These are phyloP conservation scores for Westerdykella aurantiaca DNA, from an alignment of 2,329 filamentous ascomycete genomes.

Conservation along the genomic window DNA sequence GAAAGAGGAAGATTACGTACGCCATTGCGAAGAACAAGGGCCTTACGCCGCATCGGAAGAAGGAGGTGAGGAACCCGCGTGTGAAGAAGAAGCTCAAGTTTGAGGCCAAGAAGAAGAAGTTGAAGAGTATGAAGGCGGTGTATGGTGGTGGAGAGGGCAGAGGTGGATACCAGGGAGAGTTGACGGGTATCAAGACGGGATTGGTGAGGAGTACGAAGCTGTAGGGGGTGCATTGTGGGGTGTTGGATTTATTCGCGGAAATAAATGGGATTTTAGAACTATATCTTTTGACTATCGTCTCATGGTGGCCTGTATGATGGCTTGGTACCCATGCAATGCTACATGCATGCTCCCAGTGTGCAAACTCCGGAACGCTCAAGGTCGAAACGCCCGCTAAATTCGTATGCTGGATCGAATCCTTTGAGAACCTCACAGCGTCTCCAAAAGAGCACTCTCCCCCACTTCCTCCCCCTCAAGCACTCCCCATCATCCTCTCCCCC, in stretches of 20 bases:
- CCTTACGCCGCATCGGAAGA: constrained; percentile 79
- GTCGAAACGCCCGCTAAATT: too few relatives aligned
- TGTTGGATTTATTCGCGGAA: background rate
- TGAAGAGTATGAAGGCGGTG: constrained; percentile 75
- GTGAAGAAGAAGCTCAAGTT: constrained; percentile 98
- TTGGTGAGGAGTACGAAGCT: constrained; percentile 92
- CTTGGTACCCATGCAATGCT: too few relatives aligned
- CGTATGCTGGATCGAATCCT: too few relatives aligned
- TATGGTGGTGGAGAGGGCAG: constrained; percentile 81
- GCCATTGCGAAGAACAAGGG: constrained; percentile 98
- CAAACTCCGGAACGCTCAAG: too few relatives aligned
- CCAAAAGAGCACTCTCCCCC: too few relatives aligned
- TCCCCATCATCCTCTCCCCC: constrained; percentile 23
- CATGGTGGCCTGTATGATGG: too few relatives aligned
- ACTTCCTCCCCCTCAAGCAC: constrained; percentile 11
- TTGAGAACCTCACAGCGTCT: too few relatives aligned
- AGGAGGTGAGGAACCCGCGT: constrained; percentile 88
- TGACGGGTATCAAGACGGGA: constrained; percentile 91
- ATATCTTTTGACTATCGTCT: too few relatives aligned
- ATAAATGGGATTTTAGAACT: too few relatives aligned
- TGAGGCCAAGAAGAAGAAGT: constrained; percentile 95
- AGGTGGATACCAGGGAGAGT: constrained; percentile 83
- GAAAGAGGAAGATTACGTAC: constrained; percentile 89
- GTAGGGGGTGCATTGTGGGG: constrained; percentile 38
- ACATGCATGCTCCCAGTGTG: too few relatives aligned